Evolutionary conservation across 169 alveolate genomes (phyloP).

Genomic region (Pseudocohnilembus persalinus): DNA sequence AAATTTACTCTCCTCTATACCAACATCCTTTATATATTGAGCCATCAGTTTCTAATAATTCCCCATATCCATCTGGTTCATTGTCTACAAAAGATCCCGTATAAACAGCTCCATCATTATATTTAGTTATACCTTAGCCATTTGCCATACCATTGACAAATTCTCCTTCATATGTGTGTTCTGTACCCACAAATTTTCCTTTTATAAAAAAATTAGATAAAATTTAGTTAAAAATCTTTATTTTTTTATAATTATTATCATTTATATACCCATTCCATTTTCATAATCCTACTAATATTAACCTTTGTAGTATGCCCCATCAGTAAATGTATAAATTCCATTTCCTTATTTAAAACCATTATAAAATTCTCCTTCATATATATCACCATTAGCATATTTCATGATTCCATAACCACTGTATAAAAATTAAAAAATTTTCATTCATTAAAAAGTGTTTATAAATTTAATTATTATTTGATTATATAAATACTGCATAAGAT

Average conservation of each 20-base stretch:
- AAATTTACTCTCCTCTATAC: neutral
- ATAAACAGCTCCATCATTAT: neutral
- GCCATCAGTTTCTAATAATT: neutral
- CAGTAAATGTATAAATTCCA: neutral
- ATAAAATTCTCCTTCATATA: neutral
- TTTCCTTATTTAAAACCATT: neutral
- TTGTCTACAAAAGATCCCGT: neutral
- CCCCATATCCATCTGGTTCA: neutral
- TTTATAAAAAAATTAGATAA: too few relatives aligned
- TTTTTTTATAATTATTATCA: too few relatives aligned
- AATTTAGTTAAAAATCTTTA: too few relatives aligned
- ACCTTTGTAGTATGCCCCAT: neutral
- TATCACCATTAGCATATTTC: neutral
- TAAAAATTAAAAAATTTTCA: too few relatives aligned
- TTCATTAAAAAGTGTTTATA: too few relatives aligned
- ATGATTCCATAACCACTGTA: neutral
- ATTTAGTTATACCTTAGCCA: neutral
- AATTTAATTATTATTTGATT: too few relatives aligned
- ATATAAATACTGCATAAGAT: neutral
- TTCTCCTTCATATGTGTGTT: neutral
- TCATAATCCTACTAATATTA: neutral
- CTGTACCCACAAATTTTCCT: neutral
- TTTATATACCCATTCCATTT: too few relatives aligned
- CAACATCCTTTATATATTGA: neutral
- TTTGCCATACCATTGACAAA: neutral